These are phyloP conservation scores for Verbascum thapsus DNA, from an alignment of 257 asterid genomes.

Conservation along the genomic window DNA sequence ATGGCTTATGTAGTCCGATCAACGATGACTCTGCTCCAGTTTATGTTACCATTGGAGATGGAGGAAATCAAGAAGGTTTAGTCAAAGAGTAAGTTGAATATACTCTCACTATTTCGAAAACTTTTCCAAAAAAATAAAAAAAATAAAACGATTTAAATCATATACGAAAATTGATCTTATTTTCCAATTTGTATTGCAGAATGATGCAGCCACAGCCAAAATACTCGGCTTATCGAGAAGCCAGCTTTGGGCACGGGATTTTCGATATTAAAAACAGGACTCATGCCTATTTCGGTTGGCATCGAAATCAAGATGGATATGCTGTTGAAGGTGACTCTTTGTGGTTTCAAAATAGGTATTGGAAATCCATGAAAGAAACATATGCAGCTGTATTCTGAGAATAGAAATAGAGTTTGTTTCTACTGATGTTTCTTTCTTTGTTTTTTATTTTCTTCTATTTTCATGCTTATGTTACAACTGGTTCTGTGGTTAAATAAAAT, in stretches of 20 bases:
- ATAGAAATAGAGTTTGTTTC: background rate
- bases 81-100: constrained; percentile 44
- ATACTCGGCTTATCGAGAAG: constrained; percentile 64
- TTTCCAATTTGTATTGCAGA: constrained; percentile 36
- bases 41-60: constrained; percentile 70
- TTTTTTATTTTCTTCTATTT: too few relatives aligned
- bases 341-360: constrained; percentile 50
- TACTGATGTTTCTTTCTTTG: too few relatives aligned
- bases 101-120: background rate
- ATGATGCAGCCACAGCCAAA: constrained; percentile 64
- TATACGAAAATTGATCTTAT: background rate
- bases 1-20: constrained; percentile 53
- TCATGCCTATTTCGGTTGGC: constrained; percentile 60
- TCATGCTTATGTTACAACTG: background rate
- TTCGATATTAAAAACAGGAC: constrained; percentile 60
- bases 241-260: constrained; percentile 62
- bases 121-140: too few relatives aligned
- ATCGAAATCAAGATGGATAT: constrained; percentile 52
- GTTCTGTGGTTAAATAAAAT: background rate
- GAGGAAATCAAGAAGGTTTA: constrained; percentile 76
- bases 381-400: constrained; percentile 21
- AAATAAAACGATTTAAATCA: background rate
- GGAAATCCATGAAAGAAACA: constrained; percentile 37
- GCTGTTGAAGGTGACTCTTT: constrained; percentile 52
- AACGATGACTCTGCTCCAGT: constrained; percentile 62